Evolutionary conservation across 1,139 yeast genomes (phyloP), one percentile per base, ranked within the genome.

Genomic region (Pichia sp.): DNA sequence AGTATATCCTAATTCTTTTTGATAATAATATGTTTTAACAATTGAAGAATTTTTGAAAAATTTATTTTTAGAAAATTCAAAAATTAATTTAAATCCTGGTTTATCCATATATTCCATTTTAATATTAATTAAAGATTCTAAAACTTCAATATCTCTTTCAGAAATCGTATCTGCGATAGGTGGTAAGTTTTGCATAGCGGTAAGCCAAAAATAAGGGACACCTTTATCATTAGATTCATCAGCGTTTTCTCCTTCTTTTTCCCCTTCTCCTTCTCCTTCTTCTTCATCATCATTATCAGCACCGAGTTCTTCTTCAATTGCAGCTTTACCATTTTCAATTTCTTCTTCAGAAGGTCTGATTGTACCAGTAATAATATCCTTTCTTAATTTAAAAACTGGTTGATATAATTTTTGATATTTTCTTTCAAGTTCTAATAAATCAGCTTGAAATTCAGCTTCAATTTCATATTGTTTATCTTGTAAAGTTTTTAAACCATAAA

Each of bases 161-260:
- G 93, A 78, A 55, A 93, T 85, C 50, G 88, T 79, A 51, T 88
- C 95, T 26, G 89, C 76, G 33, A 89, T 78, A 27, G 87, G 80
- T 22, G 81, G 77, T 54, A 91, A 70, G 66, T 89, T 91, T 63
- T 85, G 93, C 65, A 91, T 70, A 8, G 97, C 94, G 19, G 97
- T 91, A 57, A 89, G 73, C 99, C 99, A 91, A 72, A 91, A 91
- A 43, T 85, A 80, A 41, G 98, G 97, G 55, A 91, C 77, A 52
- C 99, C 99, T 51, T 69, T 69, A 5, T 27, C 40, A 16, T 29
- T 46, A 6, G 32, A 67, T 9, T 67, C 73, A 7, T 65, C 74
- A 13, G 63, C 73, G 7, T 65, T 74, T 16, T 66, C 72, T 9
- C 61, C 68, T 13, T 62, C 72, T 6, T 56, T 57, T 5, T 55